Conservation (phyloP, 495 filamentous ascomycete genomes). For the Apiosordaria backusii region DNA sequence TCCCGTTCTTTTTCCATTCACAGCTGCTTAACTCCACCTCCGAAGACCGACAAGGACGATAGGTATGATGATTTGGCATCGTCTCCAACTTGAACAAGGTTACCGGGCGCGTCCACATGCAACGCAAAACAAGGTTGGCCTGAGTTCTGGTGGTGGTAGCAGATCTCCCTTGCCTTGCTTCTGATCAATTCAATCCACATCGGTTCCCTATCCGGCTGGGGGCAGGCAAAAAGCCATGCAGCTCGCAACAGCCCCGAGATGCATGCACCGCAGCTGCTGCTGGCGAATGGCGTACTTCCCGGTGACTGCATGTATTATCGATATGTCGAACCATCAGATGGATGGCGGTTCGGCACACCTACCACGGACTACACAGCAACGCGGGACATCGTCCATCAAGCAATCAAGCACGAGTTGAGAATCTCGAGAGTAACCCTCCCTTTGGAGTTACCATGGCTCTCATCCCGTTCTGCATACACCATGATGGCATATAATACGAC, state of each 20-base stretch:
- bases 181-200: background rate
- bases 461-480: background rate
- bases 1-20: background rate
- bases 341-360: background rate
- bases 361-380: background rate
- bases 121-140: background rate
- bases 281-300: constrained; percentile 4
- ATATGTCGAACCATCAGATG: background rate
- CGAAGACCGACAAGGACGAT: background rate
- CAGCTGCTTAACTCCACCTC: background rate
- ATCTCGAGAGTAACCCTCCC: constrained; percentile 4
- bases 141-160: background rate
- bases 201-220: background rate
- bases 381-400: too few species aligned
- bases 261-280: background rate
- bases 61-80: too few species aligned
- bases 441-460: background rate
- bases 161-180: background rate
- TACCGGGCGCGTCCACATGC: background rate
- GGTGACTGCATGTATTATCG: background rate
- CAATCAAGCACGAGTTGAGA: background rate
- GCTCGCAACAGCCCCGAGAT: too few species aligned
- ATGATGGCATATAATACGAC: background rate
- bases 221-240: too few species aligned
- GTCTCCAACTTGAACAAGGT: too few species aligned